Conservation (phyloP, 108 stramenopile genomes). For the Skeletonema marinoi region DNA sequence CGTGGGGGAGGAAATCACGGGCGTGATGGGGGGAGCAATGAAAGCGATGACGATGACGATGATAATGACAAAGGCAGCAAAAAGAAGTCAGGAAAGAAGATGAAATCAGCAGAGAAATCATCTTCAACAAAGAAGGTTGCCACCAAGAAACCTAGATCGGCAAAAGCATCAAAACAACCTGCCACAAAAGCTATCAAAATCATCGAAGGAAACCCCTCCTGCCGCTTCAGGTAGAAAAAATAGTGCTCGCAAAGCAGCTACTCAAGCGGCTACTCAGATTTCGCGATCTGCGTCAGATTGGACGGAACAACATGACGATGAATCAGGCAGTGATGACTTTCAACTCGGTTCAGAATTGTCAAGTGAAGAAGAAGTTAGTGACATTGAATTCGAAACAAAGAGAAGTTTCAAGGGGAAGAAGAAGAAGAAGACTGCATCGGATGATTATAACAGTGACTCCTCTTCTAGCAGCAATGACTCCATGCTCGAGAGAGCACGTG, state of each 20-base stretch:
- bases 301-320: conserved; percentile 32
- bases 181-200: not conserved
- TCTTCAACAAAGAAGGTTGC: not conserved
- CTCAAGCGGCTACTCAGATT: conserved; percentile 38
- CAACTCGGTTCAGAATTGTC: conserved; percentile 17
- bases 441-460: conserved; percentile 14
- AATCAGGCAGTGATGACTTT: conserved; percentile 33
- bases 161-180: conserved; percentile 43
- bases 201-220: not conserved
- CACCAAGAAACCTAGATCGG: conserved; percentile 54
- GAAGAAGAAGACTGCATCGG: conserved; percentile 3
- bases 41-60: conserved; percentile 9
- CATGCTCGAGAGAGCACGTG: conserved; percentile 52
- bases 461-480: conserved; percentile 38
- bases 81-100: not conserved
- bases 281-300: conserved; percentile 41
- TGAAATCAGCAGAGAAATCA: conserved; percentile 9
- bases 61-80: conserved; percentile 12
- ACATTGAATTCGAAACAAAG: not conserved
- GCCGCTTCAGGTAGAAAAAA: conserved; percentile 17
- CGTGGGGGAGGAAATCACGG: conserved; percentile 34
- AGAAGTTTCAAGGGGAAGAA: not conserved
- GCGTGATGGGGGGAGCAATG: conserved; percentile 39
- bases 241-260: conserved; percentile 34
- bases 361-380: conserved; percentile 6